Evolutionary conservation across 768 basidiomycete genomes (phyloP), one percentile per base, ranked within the genome.

Genomic region (Suillus spraguei): DNA sequence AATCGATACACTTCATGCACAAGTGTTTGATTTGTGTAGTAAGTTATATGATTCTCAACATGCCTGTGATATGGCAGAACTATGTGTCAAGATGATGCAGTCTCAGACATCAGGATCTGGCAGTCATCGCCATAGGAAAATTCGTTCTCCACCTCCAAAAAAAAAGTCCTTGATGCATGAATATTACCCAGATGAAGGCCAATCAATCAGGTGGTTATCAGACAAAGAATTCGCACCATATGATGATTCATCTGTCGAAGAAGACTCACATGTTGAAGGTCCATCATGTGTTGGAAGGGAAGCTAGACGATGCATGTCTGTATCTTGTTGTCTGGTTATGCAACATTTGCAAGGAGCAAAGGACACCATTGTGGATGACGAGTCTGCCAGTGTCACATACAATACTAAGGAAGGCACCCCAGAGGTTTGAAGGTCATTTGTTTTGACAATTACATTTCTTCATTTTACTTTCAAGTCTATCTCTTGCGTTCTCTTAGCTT

Each of bases 1-100:
- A 9, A 59, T 66, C 49, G 63, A 72, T n/a, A 42, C 47, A 20
- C 69, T 74, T 36, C 72, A 66, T n/a, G 42, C 58, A 20, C 61
- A 67, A 11, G 55, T 71, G 22, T 41, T 47, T 14, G 42, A 32
- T 22, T 47, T 47, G 11, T 2, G 11, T 11, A 22, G n/a, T 2
- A 47, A 13, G 46, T 5, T 47, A 4, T 47, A 47, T 4, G 46
- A 47, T 1, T 4, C 11, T 22, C 10, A 49, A 49, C 3, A 6
- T 24, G 24, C 47, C 24, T 7, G 14, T 28, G 14, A 49, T 14
- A 49, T 3, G 24, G 47, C 47, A 14, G 47, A 49, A 4, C 9
- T 47, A 11, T 2, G 22, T 22, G 46, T 22, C 0, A 16, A 47
- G 46, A 47, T 47, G 47, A 4, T 47, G 46, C 22, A 47, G 46